Evolutionary conservation across 345 rosid genomes (phyloP).

Genomic region (Populus euphratica): DNA sequence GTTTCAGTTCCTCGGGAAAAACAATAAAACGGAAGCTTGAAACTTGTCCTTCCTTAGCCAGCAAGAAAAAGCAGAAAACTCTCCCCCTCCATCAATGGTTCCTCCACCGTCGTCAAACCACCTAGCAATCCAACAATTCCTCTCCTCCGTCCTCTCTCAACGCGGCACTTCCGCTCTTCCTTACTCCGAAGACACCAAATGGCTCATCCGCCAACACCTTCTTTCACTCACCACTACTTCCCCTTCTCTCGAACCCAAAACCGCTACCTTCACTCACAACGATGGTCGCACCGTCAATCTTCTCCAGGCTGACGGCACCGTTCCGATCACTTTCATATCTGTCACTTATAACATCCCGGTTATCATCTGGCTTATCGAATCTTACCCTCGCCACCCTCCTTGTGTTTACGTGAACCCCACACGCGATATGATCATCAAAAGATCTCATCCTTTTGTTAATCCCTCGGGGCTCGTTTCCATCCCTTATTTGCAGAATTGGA

Average conservation of each 20-base stretch:
- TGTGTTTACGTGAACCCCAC: constrained; percentile 86
- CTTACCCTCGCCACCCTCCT: constrained; percentile 81
- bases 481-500: constrained; percentile 77
- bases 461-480: constrained; percentile 85
- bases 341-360: constrained; percentile 89
- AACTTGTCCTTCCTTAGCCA: too few species aligned
- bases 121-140: constrained; percentile 69
- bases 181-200: constrained; percentile 72
- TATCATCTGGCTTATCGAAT: constrained; percentile 84
- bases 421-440: constrained; percentile 92
- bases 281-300: constrained; percentile 87
- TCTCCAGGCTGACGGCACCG: constrained; percentile 85
- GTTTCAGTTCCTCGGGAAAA: too few species aligned
- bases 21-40: too few species aligned
- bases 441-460: constrained; percentile 71
- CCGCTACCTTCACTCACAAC: constrained; percentile 91
- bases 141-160: constrained; percentile 73
- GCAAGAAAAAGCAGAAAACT: background rate
- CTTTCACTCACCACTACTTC: constrained; percentile 44
- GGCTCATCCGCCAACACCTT: constrained; percentile 91
- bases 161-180: constrained; percentile 80
- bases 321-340: constrained; percentile 77
- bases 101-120: constrained; percentile 24
- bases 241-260: constrained; percentile 78
- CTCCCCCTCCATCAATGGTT: background rate